These are phyloP conservation scores for Psophocarpus tetragonolobus DNA, from an alignment of 306 rosid species.

Conservation along the genomic window DNA sequence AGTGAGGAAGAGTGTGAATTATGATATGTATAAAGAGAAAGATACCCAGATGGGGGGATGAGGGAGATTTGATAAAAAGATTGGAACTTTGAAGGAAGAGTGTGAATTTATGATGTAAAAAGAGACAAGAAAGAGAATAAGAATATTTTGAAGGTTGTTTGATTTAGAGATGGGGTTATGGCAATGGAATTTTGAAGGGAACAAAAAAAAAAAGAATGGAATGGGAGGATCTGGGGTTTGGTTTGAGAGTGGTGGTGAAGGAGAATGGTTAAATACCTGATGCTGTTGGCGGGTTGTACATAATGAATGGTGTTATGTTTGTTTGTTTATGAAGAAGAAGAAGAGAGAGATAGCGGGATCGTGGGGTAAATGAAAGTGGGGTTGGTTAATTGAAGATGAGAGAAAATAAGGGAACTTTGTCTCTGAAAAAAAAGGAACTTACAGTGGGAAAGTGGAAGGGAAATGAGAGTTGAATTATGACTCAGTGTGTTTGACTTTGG, in stretches of 20 bases:
- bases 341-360: conserved; percentile 5
- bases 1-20: not conserved
- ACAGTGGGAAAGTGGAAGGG: not conserved
- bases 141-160: not conserved
- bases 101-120: not conserved
- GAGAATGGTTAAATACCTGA: conserved; percentile 21
- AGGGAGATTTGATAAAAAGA: too few species aligned
- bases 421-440: not conserved
- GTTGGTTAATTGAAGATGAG: not conserved
- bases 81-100: too few species aligned
- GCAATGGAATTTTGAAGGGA: not conserved
- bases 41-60: too few species aligned
- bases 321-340: not conserved
- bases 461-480: conserved; percentile 60
- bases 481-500: conserved; percentile 47
- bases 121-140: not conserved
- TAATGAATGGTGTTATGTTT: conserved; percentile 1
- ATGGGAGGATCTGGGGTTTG: conserved; percentile 32
- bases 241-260: conserved; percentile 9
- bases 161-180: not conserved
- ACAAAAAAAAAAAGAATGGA: not conserved
- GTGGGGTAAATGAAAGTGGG: conserved; percentile 7
- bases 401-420: not conserved
- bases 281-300: conserved; percentile 8
- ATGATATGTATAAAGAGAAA: too few species aligned